Base-by-base conservation (phyloP, 352 stramenopile species). In the Globisporangium perplexum region DNA sequence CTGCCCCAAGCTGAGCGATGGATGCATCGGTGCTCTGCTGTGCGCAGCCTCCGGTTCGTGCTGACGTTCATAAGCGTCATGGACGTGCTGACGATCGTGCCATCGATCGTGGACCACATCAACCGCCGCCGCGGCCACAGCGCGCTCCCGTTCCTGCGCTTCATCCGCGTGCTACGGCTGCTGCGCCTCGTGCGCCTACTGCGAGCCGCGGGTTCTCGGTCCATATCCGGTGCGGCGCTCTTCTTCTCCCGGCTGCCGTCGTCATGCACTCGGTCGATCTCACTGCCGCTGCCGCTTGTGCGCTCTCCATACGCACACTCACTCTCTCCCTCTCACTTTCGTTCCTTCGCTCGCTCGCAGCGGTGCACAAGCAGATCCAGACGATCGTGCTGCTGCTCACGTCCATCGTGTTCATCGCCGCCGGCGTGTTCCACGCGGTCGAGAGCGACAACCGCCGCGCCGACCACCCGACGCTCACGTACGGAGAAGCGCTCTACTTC, bases 341-440 rank as follows among this genome's bases (percentile, higher is more conserved):
- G n/a, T n/a, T n/a, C n/a, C n/a, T n/a, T n/a, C n/a, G n/a, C n/a
- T n/a, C 20, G 7, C 7, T 17, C 28, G 4, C 47, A 71, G 74
- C 77, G 20, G 72, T 88, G 17, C 73, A 85, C 47, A 84, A 80
- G 54, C 77, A 85, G 59, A 72, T 88, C 7, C 72, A 81, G 58
- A 79, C 71, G 15, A 78, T 88, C 49, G 47, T 78, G n/a, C 65
- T 88, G 30, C 68, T 88, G 24, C 75, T 78, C 43, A 74, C 70
- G 24, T 83, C 71, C 62, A 78, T 88, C 39, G 64, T 85, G 17
- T 87, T 87, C 59, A 80, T 87, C 20, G 66, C 76, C 5, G 76
- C 76, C 1, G 73, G 73, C 3, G 51, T 85, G 22, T 88, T 83
- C 46, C 74, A 88, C 46, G 72, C 68, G 1, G 70, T 83, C 14